Base-by-base conservation (phyloP, 805 yeast species). In the Saturnispora hagleri region DNA sequence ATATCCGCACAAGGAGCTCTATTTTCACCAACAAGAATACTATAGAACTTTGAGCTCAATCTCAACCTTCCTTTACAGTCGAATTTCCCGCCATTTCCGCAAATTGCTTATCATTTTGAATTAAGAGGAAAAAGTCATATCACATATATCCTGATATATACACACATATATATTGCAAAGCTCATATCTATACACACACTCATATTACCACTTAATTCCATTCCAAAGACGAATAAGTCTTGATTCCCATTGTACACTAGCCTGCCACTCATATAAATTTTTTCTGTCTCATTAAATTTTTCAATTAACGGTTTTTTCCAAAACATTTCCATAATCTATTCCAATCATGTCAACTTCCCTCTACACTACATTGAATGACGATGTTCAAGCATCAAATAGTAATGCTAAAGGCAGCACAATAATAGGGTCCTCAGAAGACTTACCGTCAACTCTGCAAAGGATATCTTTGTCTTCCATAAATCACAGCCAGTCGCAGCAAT, bases 391-490 rank as follows among this genome's bases (percentile, higher is more conserved):
- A 18, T 18, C 42, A 18, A 31, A 31, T 13, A 31, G 12, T 13
- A 38, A n/a, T 18, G 20, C 20, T 33, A 31, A 12, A 15, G 34
- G 22, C 40, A 31, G 7, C 40, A 31, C 51, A 43, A 34, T 38
- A 4, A 42, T 46, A n/a, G 27, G 40, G 27, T 55, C 58, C 5
- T 17, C 43, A 27, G 58, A 55, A 12, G 58, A 55, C 24, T 53
- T 55, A 26, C 52, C 52, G 5, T 41, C 46, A 22, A 48, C 56
- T 3, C 28, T 55, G 15, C 53, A 50, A 9, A 51, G 52, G 38
- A 34, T 55, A 24, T 53, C 58, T 15, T 35, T 55, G 5, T 36
- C 51, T 15, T 33, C 27, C 6, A n/a, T 35, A 35, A 47, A 47
- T 27, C 20, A 33, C 12, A 48, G 12, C 31, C 53, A 17, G 35